These are phyloP conservation scores for Posidonia australis DNA, from an alignment of 106 monocot species.

Conservation along the genomic window DNA sequence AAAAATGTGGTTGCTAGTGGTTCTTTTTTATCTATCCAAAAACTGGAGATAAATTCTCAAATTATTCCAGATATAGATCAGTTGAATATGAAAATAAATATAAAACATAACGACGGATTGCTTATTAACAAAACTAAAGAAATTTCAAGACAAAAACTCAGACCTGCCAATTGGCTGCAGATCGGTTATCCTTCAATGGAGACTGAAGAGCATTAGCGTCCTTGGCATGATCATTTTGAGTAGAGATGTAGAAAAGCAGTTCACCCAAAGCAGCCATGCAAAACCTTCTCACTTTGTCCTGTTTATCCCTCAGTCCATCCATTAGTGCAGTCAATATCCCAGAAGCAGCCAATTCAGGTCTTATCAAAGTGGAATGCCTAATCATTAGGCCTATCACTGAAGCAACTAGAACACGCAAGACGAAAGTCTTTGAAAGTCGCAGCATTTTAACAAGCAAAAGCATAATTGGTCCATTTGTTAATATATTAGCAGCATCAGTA, in stretches of 20 bases:
- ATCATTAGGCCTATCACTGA: slow-evolving; percentile 71
- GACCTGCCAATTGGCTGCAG: slow-evolving; percentile 76
- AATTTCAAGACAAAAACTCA: neutral
- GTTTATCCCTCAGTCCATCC: slow-evolving; percentile 85
- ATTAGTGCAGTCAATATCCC: slow-evolving; percentile 64
- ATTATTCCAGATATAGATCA: too few relatives aligned
- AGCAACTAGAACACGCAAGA: slow-evolving; percentile 58
- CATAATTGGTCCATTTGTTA: slow-evolving; percentile 90
- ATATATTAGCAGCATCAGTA: slow-evolving; percentile 76
- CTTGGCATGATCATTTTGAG: slow-evolving; percentile 41
- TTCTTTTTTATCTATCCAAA: too few relatives aligned
- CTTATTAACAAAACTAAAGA: neutral
- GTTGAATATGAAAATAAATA: neutral
- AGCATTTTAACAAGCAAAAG: slow-evolving; percentile 79
- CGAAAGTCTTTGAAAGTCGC: slow-evolving; percentile 52
- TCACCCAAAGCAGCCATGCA: slow-evolving; percentile 97
- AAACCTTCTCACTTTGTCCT: slow-evolving; percentile 83
- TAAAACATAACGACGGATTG: neutral
- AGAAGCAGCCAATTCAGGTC: slow-evolving; percentile 58
- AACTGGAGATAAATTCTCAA: too few relatives aligned
- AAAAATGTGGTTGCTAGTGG: too few relatives aligned
- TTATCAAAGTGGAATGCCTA: slow-evolving; percentile 82
- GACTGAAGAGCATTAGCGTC: slow-evolving; percentile 45
- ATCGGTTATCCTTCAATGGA: slow-evolving; percentile 62
- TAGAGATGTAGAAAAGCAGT: slow-evolving; percentile 89